A percentile compares a stretch with the other conserved stretches of the same genome.
phyloP scores from a whole-genome alignment of 345 rosid genomes.

The Hevea brasiliensis region DNA sequence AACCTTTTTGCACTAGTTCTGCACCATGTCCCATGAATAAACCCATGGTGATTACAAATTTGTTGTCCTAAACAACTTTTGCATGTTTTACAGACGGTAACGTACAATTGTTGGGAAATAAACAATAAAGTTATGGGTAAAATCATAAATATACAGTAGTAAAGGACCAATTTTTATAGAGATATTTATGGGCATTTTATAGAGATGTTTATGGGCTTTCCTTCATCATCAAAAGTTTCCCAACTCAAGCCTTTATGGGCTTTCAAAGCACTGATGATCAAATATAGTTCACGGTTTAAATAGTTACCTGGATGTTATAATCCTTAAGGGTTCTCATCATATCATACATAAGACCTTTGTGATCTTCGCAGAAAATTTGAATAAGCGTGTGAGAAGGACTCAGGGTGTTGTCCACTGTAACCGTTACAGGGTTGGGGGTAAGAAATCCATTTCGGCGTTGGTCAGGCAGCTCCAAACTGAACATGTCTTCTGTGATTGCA shows the following conservation, averaged over 20 bases:
- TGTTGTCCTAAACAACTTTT: background rate
- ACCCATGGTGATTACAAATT: background rate
- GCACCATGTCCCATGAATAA: background rate
- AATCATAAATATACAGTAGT: background rate
- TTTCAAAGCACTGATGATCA: too few species aligned
- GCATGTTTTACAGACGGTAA: background rate
- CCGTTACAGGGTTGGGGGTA: conserved; percentile 36
- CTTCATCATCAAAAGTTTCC: background rate
- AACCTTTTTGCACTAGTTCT: background rate
- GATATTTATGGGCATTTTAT: too few species aligned
- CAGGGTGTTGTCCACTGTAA: conserved; percentile 51
- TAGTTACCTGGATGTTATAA: conserved; percentile 55
- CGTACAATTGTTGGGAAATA: background rate
- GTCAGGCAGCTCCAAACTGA: conserved; percentile 45
- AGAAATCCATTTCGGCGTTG: conserved; percentile 37
- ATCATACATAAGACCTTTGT: conserved; percentile 72
- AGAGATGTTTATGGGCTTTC: too few species aligned
- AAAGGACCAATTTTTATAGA: background rate
- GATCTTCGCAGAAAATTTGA: conserved; percentile 61
- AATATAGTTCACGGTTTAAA: background rate
- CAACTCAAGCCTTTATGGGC: background rate
- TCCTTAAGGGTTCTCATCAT: conserved; percentile 69
- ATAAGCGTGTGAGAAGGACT: conserved; percentile 65
- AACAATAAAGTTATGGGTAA: background rate
- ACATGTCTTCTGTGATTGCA: conserved; percentile 49